Evolutionary conservation across 768 basidiomycete genomes (phyloP).

Genomic region (Aureoboletus auriporus): DNA sequence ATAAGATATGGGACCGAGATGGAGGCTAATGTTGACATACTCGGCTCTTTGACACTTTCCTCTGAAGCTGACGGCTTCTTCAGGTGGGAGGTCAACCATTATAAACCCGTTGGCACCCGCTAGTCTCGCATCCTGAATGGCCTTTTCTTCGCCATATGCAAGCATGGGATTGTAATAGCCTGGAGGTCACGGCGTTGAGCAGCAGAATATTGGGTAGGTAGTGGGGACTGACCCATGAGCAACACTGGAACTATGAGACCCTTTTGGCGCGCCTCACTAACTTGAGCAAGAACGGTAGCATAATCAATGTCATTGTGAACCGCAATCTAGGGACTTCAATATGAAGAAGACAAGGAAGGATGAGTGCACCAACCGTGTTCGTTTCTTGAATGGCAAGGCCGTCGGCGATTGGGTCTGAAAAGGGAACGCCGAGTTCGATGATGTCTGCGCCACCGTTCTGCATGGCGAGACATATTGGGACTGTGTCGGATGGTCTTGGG

Average conservation of each 20-base stretch:
- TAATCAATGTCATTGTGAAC: conserved; percentile 80
- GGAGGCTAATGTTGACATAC: conserved; percentile 43
- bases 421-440: conserved; percentile 82
- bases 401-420: conserved; percentile 92
- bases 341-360: neutral
- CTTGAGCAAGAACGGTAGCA: conserved; percentile 62
- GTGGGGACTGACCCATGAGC: conserved; percentile 23
- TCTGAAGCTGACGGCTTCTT: conserved; percentile 90
- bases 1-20: neutral
- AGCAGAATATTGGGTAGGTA: neutral
- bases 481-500: conserved; percentile 74
- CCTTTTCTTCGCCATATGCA: conserved; percentile 92
- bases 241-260: conserved; percentile 84
- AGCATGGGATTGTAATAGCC: conserved; percentile 98
- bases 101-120: conserved; percentile 98
- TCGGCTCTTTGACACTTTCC: conserved; percentile 76
- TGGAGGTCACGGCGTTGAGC: conserved; percentile 26
- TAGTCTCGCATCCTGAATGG: conserved; percentile 82
- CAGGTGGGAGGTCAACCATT: conserved; percentile 95
- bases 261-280: conserved; percentile 74
- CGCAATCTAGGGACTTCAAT: conserved; percentile 58
- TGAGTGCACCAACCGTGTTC: conserved; percentile 57
- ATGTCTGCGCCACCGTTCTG: conserved; percentile 91
- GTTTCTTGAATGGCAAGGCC: conserved; percentile 90
- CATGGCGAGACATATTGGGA: conserved; percentile 86